Base-by-base conservation (phyloP, 2,329 filamentous ascomycete genomes). In the Aspergillus uvarum region DNA sequence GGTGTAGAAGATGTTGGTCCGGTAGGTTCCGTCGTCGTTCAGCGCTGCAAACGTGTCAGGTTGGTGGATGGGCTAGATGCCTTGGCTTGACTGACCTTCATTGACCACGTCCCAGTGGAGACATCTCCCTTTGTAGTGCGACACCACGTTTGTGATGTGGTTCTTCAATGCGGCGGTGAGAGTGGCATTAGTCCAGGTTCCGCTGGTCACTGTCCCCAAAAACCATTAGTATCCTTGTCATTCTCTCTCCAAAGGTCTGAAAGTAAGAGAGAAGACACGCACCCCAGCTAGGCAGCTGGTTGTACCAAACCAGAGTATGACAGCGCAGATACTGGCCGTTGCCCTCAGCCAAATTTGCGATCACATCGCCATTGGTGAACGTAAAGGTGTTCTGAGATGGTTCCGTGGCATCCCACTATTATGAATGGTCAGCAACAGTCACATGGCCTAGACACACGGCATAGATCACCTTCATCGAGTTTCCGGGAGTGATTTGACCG, bases 401-500 rank as follows among this genome's bases (percentile, higher is more conserved):
- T 77, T 91, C 85, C 16, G 80, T 87, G 62, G 81, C 78, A 60
- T 87, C 80, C 86, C 86, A 90, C 79, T 86, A 66, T 12, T 58
- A 54, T 19, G 19, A 26, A 53, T 7, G 8, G n/a, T 58, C n/a
- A 54, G 50, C 19, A 2, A 21, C 22, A 22, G 5, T 44, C 14
- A 5, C 32, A 35, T 16, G 32, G 11, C 2, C 11, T 35, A 35
- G 26, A 29, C 26, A 8, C 26, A 29, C 26, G 26, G 7, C 11
- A 35, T 35, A 6, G 14, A 7, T 35, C 12, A 74, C 75, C 70
- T 85, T 85, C 71, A 86, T 83, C 2, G 82, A 81, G 70, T 90
- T 90, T 52, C 83, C 84, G 0, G 87, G 85, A 0, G 87, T 88
- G 26, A 88, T 79, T 71, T 87, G 82, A 32, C 87, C 87, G 67